phyloP scores from a whole-genome alignment of 169 alveolate genomes.

The Cystoisospora suis region DNA sequence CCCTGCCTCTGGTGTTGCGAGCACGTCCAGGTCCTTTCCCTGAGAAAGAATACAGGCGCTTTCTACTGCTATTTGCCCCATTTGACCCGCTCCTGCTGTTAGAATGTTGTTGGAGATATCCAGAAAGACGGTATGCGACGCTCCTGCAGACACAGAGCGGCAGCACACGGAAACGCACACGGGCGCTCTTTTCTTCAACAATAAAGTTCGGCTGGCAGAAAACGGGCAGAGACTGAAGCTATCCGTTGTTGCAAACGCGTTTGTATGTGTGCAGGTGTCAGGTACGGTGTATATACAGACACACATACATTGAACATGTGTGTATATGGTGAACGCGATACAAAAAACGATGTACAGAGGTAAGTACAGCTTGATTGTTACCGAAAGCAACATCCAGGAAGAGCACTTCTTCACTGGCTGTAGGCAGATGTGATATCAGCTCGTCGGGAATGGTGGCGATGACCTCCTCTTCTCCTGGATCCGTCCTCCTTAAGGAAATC shows the following conservation, averaged over 20 bases:
- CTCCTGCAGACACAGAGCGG: background rate
- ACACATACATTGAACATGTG: too few relatives aligned
- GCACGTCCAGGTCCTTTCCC: background rate
- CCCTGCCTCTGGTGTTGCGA: background rate
- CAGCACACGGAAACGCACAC: too few relatives aligned
- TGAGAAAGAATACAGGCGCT: background rate
- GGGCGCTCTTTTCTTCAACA: too few relatives aligned
- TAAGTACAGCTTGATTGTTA: background rate
- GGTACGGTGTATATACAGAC: background rate
- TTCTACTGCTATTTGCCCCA: slow-evolving; percentile 5
- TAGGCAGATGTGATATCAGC: background rate
- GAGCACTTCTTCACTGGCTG: slow-evolving; percentile 10
- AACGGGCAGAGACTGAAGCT: background rate
- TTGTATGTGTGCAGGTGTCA: background rate
- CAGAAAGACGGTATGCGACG: background rate
- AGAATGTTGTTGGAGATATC: slow-evolving; percentile 15
- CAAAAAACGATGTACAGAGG: background rate
- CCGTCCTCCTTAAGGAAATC: background rate
- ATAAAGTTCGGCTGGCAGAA: too few relatives aligned
- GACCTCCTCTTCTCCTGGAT: background rate
- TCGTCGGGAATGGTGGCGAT: background rate
- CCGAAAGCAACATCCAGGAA: slow-evolving; percentile 13
- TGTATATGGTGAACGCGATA: too few relatives aligned
- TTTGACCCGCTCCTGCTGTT: background rate
- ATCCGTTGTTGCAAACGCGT: background rate